Conservation (phyloP, 2,329 filamentous ascomycete genomes). For the Aspergillus ibericus region DNA sequence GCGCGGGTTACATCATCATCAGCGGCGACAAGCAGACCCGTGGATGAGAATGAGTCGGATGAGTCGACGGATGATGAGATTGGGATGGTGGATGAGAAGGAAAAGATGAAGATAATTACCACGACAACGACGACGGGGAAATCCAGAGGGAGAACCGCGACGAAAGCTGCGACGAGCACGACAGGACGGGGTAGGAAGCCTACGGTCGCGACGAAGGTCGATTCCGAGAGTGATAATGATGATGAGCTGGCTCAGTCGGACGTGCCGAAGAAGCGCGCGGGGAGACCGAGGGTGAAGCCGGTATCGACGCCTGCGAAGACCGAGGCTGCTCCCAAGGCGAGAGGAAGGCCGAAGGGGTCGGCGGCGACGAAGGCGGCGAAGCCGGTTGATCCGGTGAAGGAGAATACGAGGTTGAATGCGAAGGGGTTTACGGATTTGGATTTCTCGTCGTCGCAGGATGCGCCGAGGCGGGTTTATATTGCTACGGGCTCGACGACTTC, state of each 20-base stretch:
- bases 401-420: conserved; percentile 17
- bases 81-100: conserved; percentile 15
- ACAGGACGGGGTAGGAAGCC: conserved; percentile 15
- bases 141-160: conserved; percentile 16
- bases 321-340: conserved; percentile 21
- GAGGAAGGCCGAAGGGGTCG: conserved; percentile 33
- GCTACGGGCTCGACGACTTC: conserved; percentile 28
- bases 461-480: conserved; percentile 27
- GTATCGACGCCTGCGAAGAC: conserved; percentile 11
- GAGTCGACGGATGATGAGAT: conserved; percentile 30
- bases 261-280: conserved; percentile 23
- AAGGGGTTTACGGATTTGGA: conserved; percentile 5
- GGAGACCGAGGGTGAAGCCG: conserved; percentile 18
- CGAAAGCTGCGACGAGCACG: conserved; percentile 5
- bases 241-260: conserved; percentile 27
- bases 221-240: conserved; percentile 22
- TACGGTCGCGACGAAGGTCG: not conserved
- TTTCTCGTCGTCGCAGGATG: conserved; percentile 11
- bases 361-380: conserved; percentile 16
- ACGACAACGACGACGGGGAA: no score
- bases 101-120: conserved; percentile 9
- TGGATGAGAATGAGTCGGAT: conserved; percentile 17
- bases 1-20: conserved; percentile 8
- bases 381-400: conserved; percentile 12
- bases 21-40: conserved; percentile 1